Evolutionary conservation across 2,329 filamentous ascomycete genomes (phyloP), one percentile per base, ranked within the genome.

Genomic region (Magnaporthiopsis rhizophila): DNA sequence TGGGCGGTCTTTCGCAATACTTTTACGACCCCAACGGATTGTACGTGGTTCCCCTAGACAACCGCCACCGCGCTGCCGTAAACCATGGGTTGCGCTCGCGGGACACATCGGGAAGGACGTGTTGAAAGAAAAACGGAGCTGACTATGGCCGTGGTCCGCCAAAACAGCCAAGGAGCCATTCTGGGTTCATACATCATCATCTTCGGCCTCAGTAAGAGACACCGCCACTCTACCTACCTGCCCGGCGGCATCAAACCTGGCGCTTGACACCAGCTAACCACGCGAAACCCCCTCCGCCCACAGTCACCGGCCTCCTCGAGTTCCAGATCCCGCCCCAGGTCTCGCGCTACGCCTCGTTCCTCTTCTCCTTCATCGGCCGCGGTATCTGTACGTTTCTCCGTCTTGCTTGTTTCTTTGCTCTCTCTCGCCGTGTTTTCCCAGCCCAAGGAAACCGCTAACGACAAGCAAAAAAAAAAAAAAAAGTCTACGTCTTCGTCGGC

Each of bases 321-420:
- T 96, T 98, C 81, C 90, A 97, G 78, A 94, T 97, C 71, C 94
- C 95, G 62, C 91, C 93, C 66, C 93, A 97, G 76, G 84, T 97
- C 64, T 89, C 92, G 65, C 89, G 92, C 79, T 97, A 98, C 81
- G 94, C 92, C 64, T 96, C 92, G 13, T 99, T 99, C 83, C 88
- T 98, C 78, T 98, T 98, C 83, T 96, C 91, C 65, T 98, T 99
- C 83, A 80, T 98, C 70, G 95, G 95, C 67, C 92, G 95, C 74
- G 95, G 95, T 78, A 83, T 92, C 75, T 98, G 93, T 97, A 86
- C 79, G 92, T 60, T 34, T 36, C 62, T 63, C 50, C 32, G 8
- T 45, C 53, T 28, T 53, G 24, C 21, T 12, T 36, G 5, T 12
- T 36, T 36, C 9, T 36, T 12, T 13, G 2, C 12, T 38, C 11